Evolutionary conservation across 345 rosid species (phyloP), one percentile per base, ranked within the genome.

Genomic region (Linum lewisii): DNA sequence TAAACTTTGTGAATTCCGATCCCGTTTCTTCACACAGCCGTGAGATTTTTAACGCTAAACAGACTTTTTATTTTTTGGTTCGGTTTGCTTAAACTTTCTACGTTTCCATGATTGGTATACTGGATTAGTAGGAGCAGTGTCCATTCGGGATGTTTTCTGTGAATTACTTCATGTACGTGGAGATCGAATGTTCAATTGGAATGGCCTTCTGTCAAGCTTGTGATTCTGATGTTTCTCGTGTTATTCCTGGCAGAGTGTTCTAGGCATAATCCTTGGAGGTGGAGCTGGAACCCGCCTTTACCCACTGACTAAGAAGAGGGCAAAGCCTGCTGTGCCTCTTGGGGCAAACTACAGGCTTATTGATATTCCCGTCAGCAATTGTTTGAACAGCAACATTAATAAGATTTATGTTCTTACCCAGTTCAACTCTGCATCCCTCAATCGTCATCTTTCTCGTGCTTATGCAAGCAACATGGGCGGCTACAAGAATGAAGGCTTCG

Each of bases 381-480:
- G 96, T 54, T 78, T 92, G 79, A 92, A 92, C 74, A 88, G 98
- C 73, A 88, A 88, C 68, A 72, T 88, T 25, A 80, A 93, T 0
- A 92, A 88, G 86, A 88, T 92, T 73, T 92, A 88, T 60, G 98
- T 92, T 36, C 95, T 92, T 37, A 92, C 98, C 1, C 98, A 88
- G 59, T 92, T 92, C 83, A 92, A 92, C 62, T 92, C 98, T 11
- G 96, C 98, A 1, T 92, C 96, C 9, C 88, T 92, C 51, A 92
- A 92, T 71, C 92, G 98, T 2, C 98, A 88, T 69, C 85, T 92
- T 36, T 92, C 98, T 0, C 76, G 98, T 50, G 98, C 96, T 6
- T 86, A 92, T 70, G 95, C 96, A 0, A 92, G 95, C 72, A 88
- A 92, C 81, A 83, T 92, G 96, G 96, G 93, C 51, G 98, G 96